A percentile compares a stretch with the other conserved stretches of the same genome.
These are phyloP conservation scores for Daldinia bambusicola DNA, from an alignment of 495 filamentous ascomycete species.

Conservation along the genomic window DNA sequence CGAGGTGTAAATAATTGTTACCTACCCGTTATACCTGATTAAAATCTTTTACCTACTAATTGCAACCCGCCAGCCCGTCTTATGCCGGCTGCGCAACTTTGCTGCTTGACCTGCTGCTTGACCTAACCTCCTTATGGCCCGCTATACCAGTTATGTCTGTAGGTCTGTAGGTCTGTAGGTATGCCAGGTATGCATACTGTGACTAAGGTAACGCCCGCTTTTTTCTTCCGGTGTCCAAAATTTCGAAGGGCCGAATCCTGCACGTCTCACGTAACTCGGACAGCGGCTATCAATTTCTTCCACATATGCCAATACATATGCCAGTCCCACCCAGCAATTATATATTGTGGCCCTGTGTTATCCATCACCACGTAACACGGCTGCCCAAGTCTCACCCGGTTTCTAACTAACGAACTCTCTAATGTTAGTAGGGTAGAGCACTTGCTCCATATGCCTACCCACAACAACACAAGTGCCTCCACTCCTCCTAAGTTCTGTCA, in stretches of 20 bases:
- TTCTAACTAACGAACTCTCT: slow-evolving; percentile 11
- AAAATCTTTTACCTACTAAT: neutral
- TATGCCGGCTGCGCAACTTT: no score
- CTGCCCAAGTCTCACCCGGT: slow-evolving; percentile 14
- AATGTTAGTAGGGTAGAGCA: slow-evolving; percentile 16
- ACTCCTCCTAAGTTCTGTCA: slow-evolving; percentile 13
- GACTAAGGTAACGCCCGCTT: slow-evolving; percentile 38
- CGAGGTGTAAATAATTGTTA: neutral
- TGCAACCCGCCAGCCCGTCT: neutral
- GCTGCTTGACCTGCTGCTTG: no score
- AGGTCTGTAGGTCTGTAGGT: no score
- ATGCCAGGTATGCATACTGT: neutral
- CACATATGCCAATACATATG: no score
- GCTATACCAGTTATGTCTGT: neutral
- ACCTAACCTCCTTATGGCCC: no score
- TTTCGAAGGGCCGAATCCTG: slow-evolving; percentile 35
- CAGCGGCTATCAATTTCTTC: slow-evolving; percentile 10
- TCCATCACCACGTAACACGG: slow-evolving; percentile 39
- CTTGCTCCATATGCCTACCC: slow-evolving; percentile 28
- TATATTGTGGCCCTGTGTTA: slow-evolving; percentile 35
- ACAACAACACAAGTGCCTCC: slow-evolving; percentile 20
- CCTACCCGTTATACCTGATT: slow-evolving; percentile 26
- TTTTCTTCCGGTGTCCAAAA: slow-evolving; percentile 23
- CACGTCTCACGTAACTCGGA: slow-evolving; percentile 40
- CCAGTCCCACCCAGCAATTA: slow-evolving; percentile 30